phyloP scores from a whole-genome alignment of 75 land plant species.

The Azolla pinnata region DNA sequence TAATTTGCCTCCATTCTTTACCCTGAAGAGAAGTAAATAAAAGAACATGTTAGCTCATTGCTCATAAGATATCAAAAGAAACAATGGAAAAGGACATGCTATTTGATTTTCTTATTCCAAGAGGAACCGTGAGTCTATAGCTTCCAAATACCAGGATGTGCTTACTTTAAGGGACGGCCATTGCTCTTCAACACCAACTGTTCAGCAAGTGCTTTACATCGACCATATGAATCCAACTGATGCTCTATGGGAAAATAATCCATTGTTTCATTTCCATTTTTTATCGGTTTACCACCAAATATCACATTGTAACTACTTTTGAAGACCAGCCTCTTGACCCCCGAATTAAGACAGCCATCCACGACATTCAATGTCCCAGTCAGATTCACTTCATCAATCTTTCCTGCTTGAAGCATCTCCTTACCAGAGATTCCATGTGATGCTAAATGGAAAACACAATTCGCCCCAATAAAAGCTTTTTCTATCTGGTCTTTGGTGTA shows the following conservation, averaged over 20 bases:
- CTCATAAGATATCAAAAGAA: no score
- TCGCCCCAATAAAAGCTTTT: conserved; percentile 51
- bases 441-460: conserved; percentile 92
- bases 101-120: no score
- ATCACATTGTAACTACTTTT: conserved; percentile 87
- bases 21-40: conserved; percentile 24
- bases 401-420: conserved; percentile 74
- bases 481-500: conserved; percentile 65
- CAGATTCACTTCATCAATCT: conserved; percentile 70
- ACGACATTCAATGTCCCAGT: conserved; percentile 71
- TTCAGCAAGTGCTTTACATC: conserved; percentile 83
- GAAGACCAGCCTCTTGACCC: conserved; percentile 68
- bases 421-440: conserved; percentile 87
- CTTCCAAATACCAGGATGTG: not conserved
- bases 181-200: conserved; percentile 79
- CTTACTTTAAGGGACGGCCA: conserved; percentile 64
- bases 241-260: conserved; percentile 67
- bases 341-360: conserved; percentile 61
- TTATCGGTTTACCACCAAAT: conserved; percentile 73
- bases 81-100: no score
- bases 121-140: no score
- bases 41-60: no score
- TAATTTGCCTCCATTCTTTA: conserved; percentile 44
- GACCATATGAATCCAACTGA: conserved; percentile 81
- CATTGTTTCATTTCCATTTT: conserved; percentile 72